Base-by-base conservation (phyloP, 176 grass and related monocot species). In the Ensete glaucum region DNA sequence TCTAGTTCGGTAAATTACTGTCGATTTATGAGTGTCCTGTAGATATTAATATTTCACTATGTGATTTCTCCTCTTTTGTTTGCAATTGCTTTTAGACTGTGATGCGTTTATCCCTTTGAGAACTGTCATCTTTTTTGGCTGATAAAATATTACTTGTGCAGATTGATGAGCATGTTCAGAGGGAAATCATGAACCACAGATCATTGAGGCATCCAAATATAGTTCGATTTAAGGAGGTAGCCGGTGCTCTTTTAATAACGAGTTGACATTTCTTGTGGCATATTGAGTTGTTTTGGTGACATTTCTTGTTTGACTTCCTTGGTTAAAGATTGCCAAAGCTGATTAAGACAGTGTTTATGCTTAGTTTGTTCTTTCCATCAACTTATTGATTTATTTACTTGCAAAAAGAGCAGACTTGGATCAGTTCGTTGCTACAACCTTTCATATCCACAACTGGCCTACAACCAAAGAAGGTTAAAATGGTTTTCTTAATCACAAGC, bases 161-260 rank as follows among this genome's bases (percentile, higher is more conserved):
- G 89, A 96, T 96, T 83, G 92, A 96, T 79, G 89, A 89, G 87
- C 91, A 92, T 51, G 92, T 96, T 22, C 89, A 87, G 84, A 78
- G 92, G 0, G 92, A 96, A 85, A 96, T 96, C 71, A 86, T 96
- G 7, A 96, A 96, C 82, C 92, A 96, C 84, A 80, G 92, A 0
- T 82, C 92, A 26, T 82, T 96, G 1, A 89, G 83, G 1, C 92
- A 96, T 80, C 92, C 89, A 4, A 92, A 96, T 83, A 96, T 96
- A 71, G 85, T 96, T 74, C 84, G 92, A 0, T 96, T 96, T 85
- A 92, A 85, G 80, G 92, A 96, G 89, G 92, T 86, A 69, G 57
- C 57, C 1, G 57, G 8, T 60, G 57, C 57, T 60, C 34, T 43
- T 43, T 43, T 64, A 22, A 9, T 48, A 49, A 78, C 5, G 57